Base-by-base conservation (phyloP, 768 basidiomycete genomes). In the Pisolithus albus region DNA sequence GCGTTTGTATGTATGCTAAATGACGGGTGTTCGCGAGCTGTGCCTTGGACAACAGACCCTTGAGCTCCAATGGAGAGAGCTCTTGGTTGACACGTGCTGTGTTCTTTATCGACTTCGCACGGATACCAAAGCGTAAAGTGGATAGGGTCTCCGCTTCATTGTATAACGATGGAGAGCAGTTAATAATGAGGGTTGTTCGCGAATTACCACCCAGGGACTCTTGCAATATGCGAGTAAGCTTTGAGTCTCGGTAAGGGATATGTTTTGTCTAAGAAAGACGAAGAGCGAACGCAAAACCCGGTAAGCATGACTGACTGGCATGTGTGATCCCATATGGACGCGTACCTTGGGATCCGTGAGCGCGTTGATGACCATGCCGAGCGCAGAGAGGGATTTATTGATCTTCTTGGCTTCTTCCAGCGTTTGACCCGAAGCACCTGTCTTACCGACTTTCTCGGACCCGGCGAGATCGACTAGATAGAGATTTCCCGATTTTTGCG, bases 31-130 rank as follows among this genome's bases (percentile, higher is more conserved):
- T 89, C 30, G 92, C 85, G 30, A 88, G 74, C 57, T 94, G 86
- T 0, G 95, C 88, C 70, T 95, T 96, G 61, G 84, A 82, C 55
- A 99, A 76, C 34, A 96, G 75, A 10, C 82, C 84, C 68, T 98
- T 99, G 72, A 99, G 87, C 64, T 99, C 96, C 46, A 93, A 75
- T 2, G 96, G 95, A 2, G 95, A 91, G 47, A 99, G 80, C 69
- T 99, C 96, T 49, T 93, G 92, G 68, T 99, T 99, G 72, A 99
- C 91, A 43, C 96, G 88, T 54, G 96, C 96, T 54, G 89, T 91
- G 71, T 99, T 99, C 89, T 98, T 98, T 82, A 99, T 99, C n/a
- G 91, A 90, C 72, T 99, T 99, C n/a, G 96, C 95, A 57, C 96
- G 91, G 66, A 98, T 98, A 76, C 96, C 96, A 68, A 99, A 99